phyloP scores from a whole-genome alignment of 2,329 filamentous ascomycete species.

The Coleophoma cylindrospora region DNA sequence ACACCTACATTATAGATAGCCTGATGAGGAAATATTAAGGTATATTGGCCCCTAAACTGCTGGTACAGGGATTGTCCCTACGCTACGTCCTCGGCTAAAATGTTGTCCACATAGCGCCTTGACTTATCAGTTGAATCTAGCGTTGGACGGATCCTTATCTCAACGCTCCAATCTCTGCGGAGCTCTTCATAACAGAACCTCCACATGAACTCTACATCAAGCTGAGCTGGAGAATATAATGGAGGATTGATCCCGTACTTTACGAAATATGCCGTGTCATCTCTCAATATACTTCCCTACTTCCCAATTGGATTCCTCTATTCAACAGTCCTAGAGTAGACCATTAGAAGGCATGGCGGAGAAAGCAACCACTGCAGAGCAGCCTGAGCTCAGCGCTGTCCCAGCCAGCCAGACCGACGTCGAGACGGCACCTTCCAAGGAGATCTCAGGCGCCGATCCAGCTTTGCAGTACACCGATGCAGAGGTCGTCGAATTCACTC shows the following conservation, averaged over 20 bases:
- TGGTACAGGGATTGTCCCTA: too few species aligned
- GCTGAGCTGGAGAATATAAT: neutral
- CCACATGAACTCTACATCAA: neutral
- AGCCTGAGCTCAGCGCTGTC: neutral
- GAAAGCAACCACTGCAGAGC: neutral
- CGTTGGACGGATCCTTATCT: neutral
- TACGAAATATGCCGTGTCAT: neutral
- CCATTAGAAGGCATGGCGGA: neutral
- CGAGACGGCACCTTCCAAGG: neutral
- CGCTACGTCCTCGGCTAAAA: neutral
- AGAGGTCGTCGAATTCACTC: neutral
- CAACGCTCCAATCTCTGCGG: neutral
- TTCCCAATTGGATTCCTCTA: neutral
- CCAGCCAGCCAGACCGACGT: neutral
- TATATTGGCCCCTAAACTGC: too few species aligned
- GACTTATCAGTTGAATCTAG: neutral
- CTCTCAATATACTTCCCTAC: neutral
- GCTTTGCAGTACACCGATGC: neutral
- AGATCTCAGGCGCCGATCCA: neutral
- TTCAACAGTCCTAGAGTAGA: neutral
- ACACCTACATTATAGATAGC: too few species aligned
- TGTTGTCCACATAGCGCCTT: neutral
- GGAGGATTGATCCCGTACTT: neutral
- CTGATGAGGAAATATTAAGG: too few species aligned
- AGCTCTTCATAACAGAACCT: neutral